A percentile compares a stretch with the other conserved stretches of the same genome.
phyloP scores from a whole-genome alignment of 1,139 yeast species.

The Candida pseudocylindracea region DNA sequence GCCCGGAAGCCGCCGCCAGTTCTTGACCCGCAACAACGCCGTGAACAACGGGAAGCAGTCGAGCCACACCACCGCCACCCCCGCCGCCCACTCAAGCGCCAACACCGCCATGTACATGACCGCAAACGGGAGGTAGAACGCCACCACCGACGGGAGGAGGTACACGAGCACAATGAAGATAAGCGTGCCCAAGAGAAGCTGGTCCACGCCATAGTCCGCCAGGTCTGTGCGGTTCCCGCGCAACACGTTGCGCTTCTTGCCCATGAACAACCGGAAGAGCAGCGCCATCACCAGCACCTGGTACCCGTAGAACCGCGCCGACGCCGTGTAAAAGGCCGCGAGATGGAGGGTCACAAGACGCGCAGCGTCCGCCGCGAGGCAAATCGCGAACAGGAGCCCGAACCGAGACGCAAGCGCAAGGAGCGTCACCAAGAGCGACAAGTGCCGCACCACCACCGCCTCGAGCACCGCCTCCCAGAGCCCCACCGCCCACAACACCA shows the following conservation, averaged over 20 bases:
- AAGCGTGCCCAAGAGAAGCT: slow-evolving; percentile 70
- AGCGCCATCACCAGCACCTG: slow-evolving; percentile 51
- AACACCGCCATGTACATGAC: slow-evolving; percentile 30
- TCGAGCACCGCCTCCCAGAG: slow-evolving; percentile 22
- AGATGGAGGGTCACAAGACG: slow-evolving; percentile 50
- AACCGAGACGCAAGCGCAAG: slow-evolving; percentile 4
- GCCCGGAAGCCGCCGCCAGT: slow-evolving; percentile 76
- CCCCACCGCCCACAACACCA: slow-evolving; percentile 66
- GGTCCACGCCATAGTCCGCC: slow-evolving; percentile 44
- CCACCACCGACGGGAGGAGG: slow-evolving; percentile 68
- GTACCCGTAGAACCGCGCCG: slow-evolving; percentile 60
- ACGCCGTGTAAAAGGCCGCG: slow-evolving; percentile 53
- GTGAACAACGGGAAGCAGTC: slow-evolving; percentile 83
- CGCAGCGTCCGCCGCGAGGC: slow-evolving; percentile 46
- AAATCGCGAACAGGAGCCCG: slow-evolving; percentile 37
- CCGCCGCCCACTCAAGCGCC: slow-evolving; percentile 31
- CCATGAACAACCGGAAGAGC: slow-evolving; percentile 68
- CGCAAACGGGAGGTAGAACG: slow-evolving; percentile 65
- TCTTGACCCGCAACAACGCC: slow-evolving; percentile 54
- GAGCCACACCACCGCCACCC: slow-evolving; percentile 29
- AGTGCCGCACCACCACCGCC: not conserved
- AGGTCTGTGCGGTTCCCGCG: slow-evolving; percentile 56
- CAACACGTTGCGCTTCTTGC: slow-evolving; percentile 68
- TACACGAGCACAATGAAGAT: slow-evolving; percentile 62
- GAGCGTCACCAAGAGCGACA: not conserved